Evolutionary conservation across 1,284 basidiomycete species (phyloP).

Genomic region (Chiua sp.): DNA sequence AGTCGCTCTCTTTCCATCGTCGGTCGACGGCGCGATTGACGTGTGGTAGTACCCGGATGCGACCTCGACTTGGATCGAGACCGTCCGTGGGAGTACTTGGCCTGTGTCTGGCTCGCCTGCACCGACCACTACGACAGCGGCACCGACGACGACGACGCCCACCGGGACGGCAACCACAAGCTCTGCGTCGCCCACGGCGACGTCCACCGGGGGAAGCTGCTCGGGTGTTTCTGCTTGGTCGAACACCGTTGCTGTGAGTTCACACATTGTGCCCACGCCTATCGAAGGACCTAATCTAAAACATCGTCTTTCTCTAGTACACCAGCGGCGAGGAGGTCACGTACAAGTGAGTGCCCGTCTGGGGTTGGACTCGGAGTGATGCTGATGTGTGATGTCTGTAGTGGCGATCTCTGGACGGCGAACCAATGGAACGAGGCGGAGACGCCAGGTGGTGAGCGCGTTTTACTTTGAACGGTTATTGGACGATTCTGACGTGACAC

Average conservation of each 20-base stretch:
- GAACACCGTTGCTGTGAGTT: slow-evolving; percentile 20
- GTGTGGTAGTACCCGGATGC: slow-evolving; percentile 33
- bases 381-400: slow-evolving; percentile 17
- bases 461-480: not conserved
- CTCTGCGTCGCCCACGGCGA: slow-evolving; percentile 6
- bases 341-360: slow-evolving; percentile 21
- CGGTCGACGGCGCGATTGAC: slow-evolving; percentile 35
- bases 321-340: slow-evolving; percentile 23
- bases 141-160: not conserved
- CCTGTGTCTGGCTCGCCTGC: slow-evolving; percentile 15
- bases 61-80: slow-evolving; percentile 24
- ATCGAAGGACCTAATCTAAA: not conserved
- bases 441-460: slow-evolving; percentile 28
- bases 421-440: slow-evolving; percentile 28
- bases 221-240: slow-evolving; percentile 31
- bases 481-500: not conserved
- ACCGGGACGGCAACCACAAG: not conserved
- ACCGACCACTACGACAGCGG: not conserved
- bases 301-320: slow-evolving; percentile 22
- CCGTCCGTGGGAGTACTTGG: slow-evolving; percentile 32
- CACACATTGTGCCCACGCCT: not conserved
- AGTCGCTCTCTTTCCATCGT: not conserved
- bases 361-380: not conserved
- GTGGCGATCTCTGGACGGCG: slow-evolving; percentile 34
- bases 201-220: slow-evolving; percentile 18